A percentile compares a stretch with the other conserved stretches of the same genome.
phyloP scores from a whole-genome alignment of 306 rosid genomes.

The Pyrus bretschneideri region DNA sequence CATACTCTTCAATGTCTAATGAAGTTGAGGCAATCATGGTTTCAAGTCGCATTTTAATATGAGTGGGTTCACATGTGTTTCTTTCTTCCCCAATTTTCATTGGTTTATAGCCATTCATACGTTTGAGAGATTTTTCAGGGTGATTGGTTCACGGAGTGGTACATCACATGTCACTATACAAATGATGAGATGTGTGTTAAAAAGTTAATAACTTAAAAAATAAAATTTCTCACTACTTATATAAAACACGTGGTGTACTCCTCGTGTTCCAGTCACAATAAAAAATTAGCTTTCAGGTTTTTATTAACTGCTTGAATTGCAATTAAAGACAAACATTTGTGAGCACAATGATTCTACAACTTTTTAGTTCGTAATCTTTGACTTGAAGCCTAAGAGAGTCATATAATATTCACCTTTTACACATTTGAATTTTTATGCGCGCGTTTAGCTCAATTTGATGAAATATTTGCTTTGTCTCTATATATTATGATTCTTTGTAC shows the following conservation, averaged over 20 bases:
- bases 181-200: too few relatives aligned
- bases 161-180: too few relatives aligned
- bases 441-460: background rate
- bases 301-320: conserved; percentile 7
- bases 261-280: too few relatives aligned
- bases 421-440: background rate
- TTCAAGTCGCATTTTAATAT: conserved; percentile 15
- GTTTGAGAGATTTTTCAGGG: background rate
- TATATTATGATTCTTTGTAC: background rate
- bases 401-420: background rate
- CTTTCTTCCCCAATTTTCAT: background rate
- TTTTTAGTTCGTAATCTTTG: conserved; percentile 24
- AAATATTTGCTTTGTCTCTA: conserved; percentile 12
- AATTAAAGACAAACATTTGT: conserved; percentile 9
- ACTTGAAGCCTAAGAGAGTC: conserved; percentile 31
- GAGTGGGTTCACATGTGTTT: conserved; percentile 18
- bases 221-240: too few relatives aligned
- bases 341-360: conserved; percentile 23
- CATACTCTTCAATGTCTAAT: background rate
- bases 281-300: background rate
- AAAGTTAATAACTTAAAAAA: too few relatives aligned
- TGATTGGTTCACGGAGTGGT: too few relatives aligned
- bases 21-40: conserved; percentile 17
- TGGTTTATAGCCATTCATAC: background rate
- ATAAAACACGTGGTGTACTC: too few relatives aligned